Conservation (phyloP, 352 stramenopile genomes). For the Globisporangium paddicum region DNA sequence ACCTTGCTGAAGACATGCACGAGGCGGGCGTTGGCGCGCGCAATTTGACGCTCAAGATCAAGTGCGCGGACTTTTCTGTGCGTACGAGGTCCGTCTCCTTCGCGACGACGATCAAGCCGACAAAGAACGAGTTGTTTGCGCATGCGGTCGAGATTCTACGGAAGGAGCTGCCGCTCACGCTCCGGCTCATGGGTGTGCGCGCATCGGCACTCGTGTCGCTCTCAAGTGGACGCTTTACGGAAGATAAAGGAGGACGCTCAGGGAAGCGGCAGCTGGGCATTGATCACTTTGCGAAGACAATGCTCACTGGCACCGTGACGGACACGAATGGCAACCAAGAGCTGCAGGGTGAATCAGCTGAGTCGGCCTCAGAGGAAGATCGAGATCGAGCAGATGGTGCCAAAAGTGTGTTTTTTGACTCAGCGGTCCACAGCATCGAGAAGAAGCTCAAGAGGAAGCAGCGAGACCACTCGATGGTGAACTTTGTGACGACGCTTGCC, state of each 20-base stretch:
- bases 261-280: constrained; percentile 44
- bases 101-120: constrained; percentile 26
- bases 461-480: constrained; percentile 7
- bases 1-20: constrained; percentile 50
- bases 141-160: constrained; percentile 44
- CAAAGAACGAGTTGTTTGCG: constrained; percentile 38
- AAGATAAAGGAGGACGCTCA: constrained; percentile 11
- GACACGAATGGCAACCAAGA: not conserved
- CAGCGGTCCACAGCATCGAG: not conserved
- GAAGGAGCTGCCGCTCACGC: constrained; percentile 60
- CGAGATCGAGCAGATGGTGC: not conserved
- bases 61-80: constrained; percentile 57
- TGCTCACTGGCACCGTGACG: not conserved
- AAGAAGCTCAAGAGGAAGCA: not conserved
- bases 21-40: constrained; percentile 34
- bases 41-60: constrained; percentile 72
- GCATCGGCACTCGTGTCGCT: constrained; percentile 39
- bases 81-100: constrained; percentile 50
- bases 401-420: not conserved
- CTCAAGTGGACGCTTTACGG: constrained; percentile 8
- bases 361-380: constrained; percentile 1
- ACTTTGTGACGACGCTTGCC: constrained; percentile 4
- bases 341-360: not conserved
- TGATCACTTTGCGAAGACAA: constrained; percentile 26
- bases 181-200: constrained; percentile 64